Evolutionary conservation across 257 asterid genomes (phyloP), one percentile per base, ranked within the genome.

Genomic region (Euphrasia confusa): DNA sequence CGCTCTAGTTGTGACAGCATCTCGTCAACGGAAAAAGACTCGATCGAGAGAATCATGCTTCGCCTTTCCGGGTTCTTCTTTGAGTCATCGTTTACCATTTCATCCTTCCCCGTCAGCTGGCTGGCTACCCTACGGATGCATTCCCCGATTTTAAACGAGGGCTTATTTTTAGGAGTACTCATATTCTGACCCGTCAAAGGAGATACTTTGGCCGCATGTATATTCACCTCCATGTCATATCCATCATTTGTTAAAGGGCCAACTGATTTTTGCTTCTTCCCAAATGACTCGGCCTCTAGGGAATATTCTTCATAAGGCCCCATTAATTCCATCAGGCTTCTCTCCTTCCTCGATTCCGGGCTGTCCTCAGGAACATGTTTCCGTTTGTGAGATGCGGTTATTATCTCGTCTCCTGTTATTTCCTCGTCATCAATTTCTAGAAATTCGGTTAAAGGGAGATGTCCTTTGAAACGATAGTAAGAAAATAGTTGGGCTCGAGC

Each of bases 41-140:
- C 88, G 21, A 75, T 49, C n/a, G 85, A 63, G 59, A 68, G 73
- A 61, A 63, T 71, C 61, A 45, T 60, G 47, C 57, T 67, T 74
- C 69, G 83, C 55, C 71, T 71, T 56, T 76, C 86, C 82, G 12
- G 72, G 44, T 27, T 68, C 75, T 68, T 76, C 84, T 14, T 28
- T 52, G 83, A 80, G 68, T 68, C 70, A 60, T 78, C 84, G 52
- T 59, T 48, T 17, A 53, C 79, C 21, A 57, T 61, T 57, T 81
- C 85, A 53, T 71, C 77, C 80, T 84, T 83, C 7, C 72, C 67
- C 28, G 96, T 82, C 70, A 93, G 74, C 71, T 89, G 95, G 83
- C 85, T 84, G 55, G 99, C 99, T 47, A 82, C 90, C 77, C 97
- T 80, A 39, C 88, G 91, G 17, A 93, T 93, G 70, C 99, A 87